Evolutionary conservation across 1,139 yeast species (phyloP), one percentile per base, ranked within the genome.

Genomic region (Eremothecium sinecaudum): DNA sequence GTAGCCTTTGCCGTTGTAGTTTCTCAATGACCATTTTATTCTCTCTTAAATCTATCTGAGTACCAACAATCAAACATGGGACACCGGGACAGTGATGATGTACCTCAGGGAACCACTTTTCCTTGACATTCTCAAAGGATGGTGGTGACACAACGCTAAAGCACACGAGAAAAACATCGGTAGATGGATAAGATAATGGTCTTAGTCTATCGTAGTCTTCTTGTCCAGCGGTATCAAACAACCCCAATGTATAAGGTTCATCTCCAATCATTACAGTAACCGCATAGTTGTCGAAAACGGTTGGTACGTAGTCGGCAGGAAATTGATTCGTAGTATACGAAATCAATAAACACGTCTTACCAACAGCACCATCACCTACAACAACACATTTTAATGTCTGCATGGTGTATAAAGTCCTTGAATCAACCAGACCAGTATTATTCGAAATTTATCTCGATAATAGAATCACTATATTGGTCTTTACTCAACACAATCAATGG

Each of bases 51-150:
- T 87, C 98, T 40, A 83, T 78, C 64, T 87, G 96, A 15, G 97
- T 87, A 46, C 97, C 97, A 26, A 87, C 97, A 55, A 87, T 83
- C 51, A 87, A 72, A 53, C 95, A 86, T 20, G 97, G 96, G 31
- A 86, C 95, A 41, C 94, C 94, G 14, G 97, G 97, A 54, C 96
- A 90, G 64, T 90, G 97, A 63, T 87, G 96, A 55, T 83, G 90
- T 42, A 90, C 94, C 62, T 90, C 98, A 21, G 97, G 97, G 65
- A 84, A 79, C 98, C 98, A 90, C 62, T 90, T 90, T 63, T 87
- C 96, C 59, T 83, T 81, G 38, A 90, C 97, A 64, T 90, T 90
- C 64, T 90, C 97, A 60, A 87, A 90, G n/a, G 94, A 80, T 26
- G 97, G 94, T 25, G 97, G 97, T 18, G 95, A 84, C 45, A 92